Percentiles rank a stretch among this genome's conserved stretches.
Evolutionary conservation across 1,284 basidiomycete species (phyloP).

Genomic region (Boletus subluridellus): DNA sequence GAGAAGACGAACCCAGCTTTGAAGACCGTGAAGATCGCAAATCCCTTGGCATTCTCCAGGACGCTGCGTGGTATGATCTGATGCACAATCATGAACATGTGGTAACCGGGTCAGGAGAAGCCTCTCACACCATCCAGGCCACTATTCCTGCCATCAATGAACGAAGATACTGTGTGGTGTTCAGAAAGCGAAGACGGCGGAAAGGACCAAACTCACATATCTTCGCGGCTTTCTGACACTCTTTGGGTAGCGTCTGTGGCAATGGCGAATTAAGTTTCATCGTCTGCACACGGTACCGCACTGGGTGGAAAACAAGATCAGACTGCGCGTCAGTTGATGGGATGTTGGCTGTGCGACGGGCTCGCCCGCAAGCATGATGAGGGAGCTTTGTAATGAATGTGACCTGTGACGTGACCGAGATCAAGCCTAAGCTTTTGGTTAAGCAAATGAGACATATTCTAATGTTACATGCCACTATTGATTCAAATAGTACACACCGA

Average conservation of each 20-base stretch:
- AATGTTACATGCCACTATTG: constrained; percentile 3
- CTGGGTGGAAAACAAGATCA: background rate
- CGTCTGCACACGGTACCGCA: background rate
- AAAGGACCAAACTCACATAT: constrained; percentile 52
- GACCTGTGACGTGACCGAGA: constrained; percentile 26
- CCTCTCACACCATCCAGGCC: constrained; percentile 59
- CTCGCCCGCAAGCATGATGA: constrained; percentile 1
- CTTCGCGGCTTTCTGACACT: constrained; percentile 71
- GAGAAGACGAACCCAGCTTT: constrained; percentile 79
- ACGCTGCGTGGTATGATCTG: constrained; percentile 65
- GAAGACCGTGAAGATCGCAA: constrained; percentile 79
- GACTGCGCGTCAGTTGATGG: background rate
- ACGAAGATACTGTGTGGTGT: constrained; percentile 57
- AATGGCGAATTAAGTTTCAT: constrained; percentile 69
- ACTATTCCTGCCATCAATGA: constrained; percentile 67
- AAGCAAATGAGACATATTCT: background rate
- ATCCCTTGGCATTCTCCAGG: constrained; percentile 75
- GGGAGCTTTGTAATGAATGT: constrained; percentile 22
- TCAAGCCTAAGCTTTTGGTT: background rate
- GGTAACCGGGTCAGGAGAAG: background rate
- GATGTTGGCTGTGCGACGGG: constrained; percentile 5
- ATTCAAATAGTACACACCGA: constrained; percentile 49
- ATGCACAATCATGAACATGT: background rate
- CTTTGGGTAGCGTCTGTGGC: constrained; percentile 68
- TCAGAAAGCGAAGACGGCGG: constrained; percentile 7